Conservation (phyloP, 148 eudicot species). For the Fagopyrum esculentum region DNA sequence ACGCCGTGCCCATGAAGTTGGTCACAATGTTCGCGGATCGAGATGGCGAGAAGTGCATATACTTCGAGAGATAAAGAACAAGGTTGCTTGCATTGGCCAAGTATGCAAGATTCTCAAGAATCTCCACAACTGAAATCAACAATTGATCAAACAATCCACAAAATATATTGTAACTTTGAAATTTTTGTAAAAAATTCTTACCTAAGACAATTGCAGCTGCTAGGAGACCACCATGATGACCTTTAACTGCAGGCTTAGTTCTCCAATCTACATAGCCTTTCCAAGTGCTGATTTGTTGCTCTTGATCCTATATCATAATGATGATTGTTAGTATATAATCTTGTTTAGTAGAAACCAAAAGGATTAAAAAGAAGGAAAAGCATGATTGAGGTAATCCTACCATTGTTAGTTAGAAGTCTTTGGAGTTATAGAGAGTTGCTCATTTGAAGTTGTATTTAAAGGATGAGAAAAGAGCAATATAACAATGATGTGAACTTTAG, state of each 20-base stretch:
- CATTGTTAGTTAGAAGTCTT: neutral
- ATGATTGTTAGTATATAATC: neutral
- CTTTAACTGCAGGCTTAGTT: constrained; percentile 48
- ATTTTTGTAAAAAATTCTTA: constrained; percentile 16
- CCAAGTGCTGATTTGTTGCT: constrained; percentile 28
- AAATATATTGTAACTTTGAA: neutral
- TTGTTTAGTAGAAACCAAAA: neutral
- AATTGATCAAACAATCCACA: neutral
- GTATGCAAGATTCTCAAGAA: constrained; percentile 78
- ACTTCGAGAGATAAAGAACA: constrained; percentile 54
- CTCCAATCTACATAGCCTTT: constrained; percentile 69
- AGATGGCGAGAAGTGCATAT: constrained; percentile 77
- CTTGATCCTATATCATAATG: constrained; percentile 34
- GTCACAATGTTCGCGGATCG: constrained; percentile 71
- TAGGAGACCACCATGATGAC: constrained; percentile 58
- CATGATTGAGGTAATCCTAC: neutral
- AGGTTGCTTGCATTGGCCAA: constrained; percentile 90
- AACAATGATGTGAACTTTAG: constrained; percentile 19
- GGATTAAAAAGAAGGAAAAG: neutral
- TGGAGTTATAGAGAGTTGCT: constrained; percentile 3
- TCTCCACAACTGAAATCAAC: constrained; percentile 52
- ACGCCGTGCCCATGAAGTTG: constrained; percentile 89
- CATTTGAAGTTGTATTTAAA: constrained; percentile 29
- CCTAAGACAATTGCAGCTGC: constrained; percentile 70
- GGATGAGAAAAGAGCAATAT: constrained; percentile 6